Percentiles rank a stretch among this genome's conserved stretches.
Evolutionary conservation across 2,329 filamentous ascomycete genomes (phyloP).

Genomic region (Diplocarpon mali): DNA sequence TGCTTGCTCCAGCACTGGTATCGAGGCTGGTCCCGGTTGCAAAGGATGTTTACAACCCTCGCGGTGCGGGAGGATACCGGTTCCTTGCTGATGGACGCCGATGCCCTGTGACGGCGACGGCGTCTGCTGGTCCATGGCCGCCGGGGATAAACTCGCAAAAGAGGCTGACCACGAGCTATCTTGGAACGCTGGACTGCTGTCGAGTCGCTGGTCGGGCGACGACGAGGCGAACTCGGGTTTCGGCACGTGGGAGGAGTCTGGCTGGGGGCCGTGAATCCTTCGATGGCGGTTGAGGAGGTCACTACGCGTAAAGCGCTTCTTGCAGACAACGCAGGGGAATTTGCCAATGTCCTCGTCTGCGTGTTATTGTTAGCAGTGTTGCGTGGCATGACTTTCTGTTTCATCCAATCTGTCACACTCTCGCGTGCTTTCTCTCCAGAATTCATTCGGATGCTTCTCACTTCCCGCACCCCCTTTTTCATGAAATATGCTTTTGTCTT

Average conservation of each 20-base stretch:
- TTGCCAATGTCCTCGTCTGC: conserved; percentile 25
- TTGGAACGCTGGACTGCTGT: conserved; percentile 4
- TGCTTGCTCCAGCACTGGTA: conserved; percentile 3
- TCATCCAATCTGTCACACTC: too few species aligned
- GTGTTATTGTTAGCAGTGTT: neutral
- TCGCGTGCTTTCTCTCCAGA: too few species aligned
- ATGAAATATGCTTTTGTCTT: too few species aligned
- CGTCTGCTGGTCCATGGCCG: conserved; percentile 2
- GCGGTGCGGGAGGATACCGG: neutral
- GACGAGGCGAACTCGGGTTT: conserved; percentile 5
- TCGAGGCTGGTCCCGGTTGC: neutral
- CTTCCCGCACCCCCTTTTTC: too few species aligned
- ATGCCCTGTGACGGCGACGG: neutral
- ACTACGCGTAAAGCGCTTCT: conserved; percentile 24
- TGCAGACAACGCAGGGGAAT: conserved; percentile 21
- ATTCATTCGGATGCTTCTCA: too few species aligned
- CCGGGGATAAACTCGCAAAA: conserved; percentile 3
- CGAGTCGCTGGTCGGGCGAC: conserved; percentile 3
- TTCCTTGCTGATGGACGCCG: conserved; percentile 3
- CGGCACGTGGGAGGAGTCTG: conserved; percentile 13
- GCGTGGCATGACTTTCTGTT: too few species aligned
- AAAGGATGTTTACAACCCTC: conserved; percentile 1
- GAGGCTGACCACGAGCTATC: conserved; percentile 4
- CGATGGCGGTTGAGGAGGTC: conserved; percentile 25
- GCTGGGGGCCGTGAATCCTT: conserved; percentile 18